Conservation (phyloP, 2,329 filamentous ascomycete species). For the Penicillium sp. region DNA sequence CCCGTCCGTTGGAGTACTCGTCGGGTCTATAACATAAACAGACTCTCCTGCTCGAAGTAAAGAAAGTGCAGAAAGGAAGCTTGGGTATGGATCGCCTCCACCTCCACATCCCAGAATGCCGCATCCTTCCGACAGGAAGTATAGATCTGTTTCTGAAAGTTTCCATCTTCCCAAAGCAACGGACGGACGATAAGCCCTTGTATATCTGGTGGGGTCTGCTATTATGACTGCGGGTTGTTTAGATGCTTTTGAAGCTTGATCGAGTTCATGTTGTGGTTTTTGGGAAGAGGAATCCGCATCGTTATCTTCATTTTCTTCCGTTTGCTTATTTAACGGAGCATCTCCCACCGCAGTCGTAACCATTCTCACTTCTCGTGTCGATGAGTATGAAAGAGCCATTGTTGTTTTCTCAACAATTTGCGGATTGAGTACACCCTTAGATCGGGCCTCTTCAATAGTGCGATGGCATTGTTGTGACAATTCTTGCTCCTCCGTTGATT, state of each 20-base stretch:
- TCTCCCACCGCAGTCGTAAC: not conserved
- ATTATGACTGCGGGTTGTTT: not conserved
- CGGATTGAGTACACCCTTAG: not conserved
- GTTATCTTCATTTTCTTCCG: not conserved
- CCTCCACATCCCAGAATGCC: conserved; percentile 49
- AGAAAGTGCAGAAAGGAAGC: conserved; percentile 41
- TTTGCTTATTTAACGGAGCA: not conserved
- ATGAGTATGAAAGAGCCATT: not conserved
- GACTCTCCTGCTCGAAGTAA: conserved; percentile 38
- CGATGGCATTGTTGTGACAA: not conserved
- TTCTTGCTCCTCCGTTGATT: not conserved
- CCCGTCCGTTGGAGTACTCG: conserved; percentile 42
- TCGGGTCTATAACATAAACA: conserved; percentile 40
- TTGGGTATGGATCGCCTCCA: conserved; percentile 45
- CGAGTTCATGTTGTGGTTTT: not conserved
- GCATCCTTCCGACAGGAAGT: conserved; percentile 46
- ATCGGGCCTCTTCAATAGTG: not conserved
- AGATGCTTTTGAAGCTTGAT: not conserved
- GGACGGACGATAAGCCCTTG: not conserved
- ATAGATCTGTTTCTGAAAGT: conserved; percentile 43
- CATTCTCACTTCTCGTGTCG: not conserved
- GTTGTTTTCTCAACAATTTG: not conserved
- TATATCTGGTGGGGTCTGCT: not conserved
- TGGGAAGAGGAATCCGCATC: not conserved
- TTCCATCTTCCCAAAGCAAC: conserved; percentile 29